Evolutionary conservation across 495 filamentous ascomycete species (phyloP).

Genomic region (Hypoxylon fuscum): DNA sequence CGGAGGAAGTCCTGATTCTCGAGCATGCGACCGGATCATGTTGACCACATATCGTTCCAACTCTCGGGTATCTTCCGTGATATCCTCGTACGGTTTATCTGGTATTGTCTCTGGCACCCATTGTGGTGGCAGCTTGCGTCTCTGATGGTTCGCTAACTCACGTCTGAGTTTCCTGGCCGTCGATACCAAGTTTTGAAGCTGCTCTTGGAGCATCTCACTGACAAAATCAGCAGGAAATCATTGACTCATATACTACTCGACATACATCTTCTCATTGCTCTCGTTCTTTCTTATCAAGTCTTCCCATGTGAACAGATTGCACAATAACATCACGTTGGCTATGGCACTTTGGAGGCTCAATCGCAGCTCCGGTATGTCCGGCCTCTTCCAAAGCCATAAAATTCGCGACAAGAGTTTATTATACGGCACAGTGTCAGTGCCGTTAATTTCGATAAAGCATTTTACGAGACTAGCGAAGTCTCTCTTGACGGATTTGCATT

Average conservation of each 20-base stretch:
- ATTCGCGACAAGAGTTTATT: constrained; percentile 19
- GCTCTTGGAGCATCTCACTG: constrained; percentile 18
- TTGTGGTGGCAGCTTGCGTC: constrained; percentile 5
- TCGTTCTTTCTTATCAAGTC: constrained; percentile 15
- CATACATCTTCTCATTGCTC: constrained; percentile 24
- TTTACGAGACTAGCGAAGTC: constrained; percentile 23
- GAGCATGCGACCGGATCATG: constrained; percentile 16
- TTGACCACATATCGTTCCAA: constrained; percentile 20
- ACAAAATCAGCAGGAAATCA: constrained; percentile 9
- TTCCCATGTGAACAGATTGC: constrained; percentile 21
- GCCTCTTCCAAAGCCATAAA: constrained; percentile 31
- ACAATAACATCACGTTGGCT: constrained; percentile 16
- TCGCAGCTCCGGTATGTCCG: constrained; percentile 27
- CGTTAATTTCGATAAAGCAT: constrained; percentile 23
- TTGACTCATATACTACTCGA: background rate
- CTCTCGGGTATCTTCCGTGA: constrained; percentile 13
- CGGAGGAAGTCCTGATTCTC: no score
- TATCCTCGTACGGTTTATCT: constrained; percentile 3
- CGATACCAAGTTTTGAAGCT: constrained; percentile 15
- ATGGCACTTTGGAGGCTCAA: constrained; percentile 27
- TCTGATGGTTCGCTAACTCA: constrained; percentile 23
- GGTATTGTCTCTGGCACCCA: background rate
- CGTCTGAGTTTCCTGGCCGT: constrained; percentile 9
- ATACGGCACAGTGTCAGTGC: constrained; percentile 2
- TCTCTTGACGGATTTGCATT: constrained; percentile 28